These are phyloP conservation scores for Scleromitrula shiraiana DNA, from an alignment of 2,329 filamentous ascomycete genomes.

Conservation along the genomic window DNA sequence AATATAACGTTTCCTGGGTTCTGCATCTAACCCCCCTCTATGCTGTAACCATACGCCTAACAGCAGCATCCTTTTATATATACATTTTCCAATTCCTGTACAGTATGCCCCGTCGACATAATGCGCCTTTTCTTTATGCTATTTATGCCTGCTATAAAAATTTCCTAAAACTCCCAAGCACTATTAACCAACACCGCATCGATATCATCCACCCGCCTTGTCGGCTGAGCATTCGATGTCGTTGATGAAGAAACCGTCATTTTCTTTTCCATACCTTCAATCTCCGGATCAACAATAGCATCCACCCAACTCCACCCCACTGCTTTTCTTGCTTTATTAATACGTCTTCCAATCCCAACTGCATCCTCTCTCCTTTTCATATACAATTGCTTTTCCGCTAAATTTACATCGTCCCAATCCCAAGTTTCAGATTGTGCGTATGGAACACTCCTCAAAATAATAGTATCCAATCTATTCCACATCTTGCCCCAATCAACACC, in stretches of 20 bases:
- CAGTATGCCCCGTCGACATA: too few species aligned
- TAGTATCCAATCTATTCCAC: slow-evolving; percentile 18
- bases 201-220: not conserved
- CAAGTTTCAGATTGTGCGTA: not conserved
- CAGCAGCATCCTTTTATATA: too few species aligned
- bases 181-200: slow-evolving; percentile 1
- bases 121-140: too few species aligned
- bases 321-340: not conserved
- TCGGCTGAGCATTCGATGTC: too few species aligned
- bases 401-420: not conserved
- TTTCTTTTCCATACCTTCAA: not conserved
- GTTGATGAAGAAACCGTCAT: not conserved
- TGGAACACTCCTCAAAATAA: slow-evolving; percentile 3
- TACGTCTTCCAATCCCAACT: not conserved
- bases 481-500: slow-evolving; percentile 23
- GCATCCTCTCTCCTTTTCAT: not conserved
- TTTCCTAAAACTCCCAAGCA: slow-evolving; percentile 8
- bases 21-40: too few species aligned
- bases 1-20: too few species aligned
- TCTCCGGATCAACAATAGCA: not conserved
- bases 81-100: too few species aligned
- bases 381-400: not conserved
- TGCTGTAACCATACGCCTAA: too few species aligned
- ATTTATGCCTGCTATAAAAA: too few species aligned
- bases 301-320: slow-evolving; percentile 1